Evolutionary conservation across 2,329 filamentous ascomycete species (phyloP).

Genomic region (Emergomyces pasteurianus): DNA sequence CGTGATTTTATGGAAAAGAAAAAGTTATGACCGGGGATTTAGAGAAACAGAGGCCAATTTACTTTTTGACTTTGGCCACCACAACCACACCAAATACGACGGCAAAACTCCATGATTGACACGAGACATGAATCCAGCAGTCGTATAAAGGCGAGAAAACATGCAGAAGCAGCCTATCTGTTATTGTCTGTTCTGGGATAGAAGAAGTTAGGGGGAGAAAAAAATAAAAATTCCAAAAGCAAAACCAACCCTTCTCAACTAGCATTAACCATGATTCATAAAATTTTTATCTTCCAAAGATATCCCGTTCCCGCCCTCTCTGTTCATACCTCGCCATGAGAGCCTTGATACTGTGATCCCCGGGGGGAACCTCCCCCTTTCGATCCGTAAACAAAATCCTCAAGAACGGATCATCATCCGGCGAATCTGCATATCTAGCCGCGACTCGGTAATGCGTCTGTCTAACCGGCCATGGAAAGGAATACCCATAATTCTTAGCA

Average conservation of each 20-base stretch:
- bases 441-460: slow-evolving; percentile 21
- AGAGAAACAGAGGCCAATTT: background rate
- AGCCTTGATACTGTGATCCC: slow-evolving; percentile 15
- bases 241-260: background rate
- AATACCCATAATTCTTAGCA: slow-evolving; percentile 21
- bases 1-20: background rate
- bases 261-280: background rate
- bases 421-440: slow-evolving; percentile 17
- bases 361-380: slow-evolving; percentile 20
- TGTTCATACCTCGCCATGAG: slow-evolving; percentile 13
- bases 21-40: background rate
- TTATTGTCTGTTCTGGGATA: background rate
- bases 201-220: background rate
- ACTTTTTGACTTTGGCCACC: too few relatives aligned
- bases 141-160: background rate
- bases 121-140: background rate
- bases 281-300: background rate
- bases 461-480: slow-evolving; percentile 23
- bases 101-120: background rate
- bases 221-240: background rate
- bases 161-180: background rate
- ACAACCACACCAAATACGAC: background rate
- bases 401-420: slow-evolving; percentile 25
- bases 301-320: background rate
- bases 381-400: slow-evolving; percentile 20